Conservation (phyloP, 83 land plant genomes). For the Thuja plicata region DNA sequence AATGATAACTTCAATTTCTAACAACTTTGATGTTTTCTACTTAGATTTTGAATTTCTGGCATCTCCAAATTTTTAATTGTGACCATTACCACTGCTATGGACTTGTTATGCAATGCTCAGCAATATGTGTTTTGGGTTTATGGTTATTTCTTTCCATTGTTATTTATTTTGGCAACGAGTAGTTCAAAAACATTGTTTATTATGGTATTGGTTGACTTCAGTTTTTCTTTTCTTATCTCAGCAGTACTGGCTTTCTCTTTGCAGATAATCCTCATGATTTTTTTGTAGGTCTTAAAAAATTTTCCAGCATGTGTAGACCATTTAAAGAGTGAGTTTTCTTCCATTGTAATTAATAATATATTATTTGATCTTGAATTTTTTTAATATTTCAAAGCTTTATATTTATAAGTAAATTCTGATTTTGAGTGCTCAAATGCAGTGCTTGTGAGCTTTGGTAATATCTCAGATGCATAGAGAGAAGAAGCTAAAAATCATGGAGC, state of each 20-base stretch:
- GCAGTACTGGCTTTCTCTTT: slow-evolving; percentile 1
- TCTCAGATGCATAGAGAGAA: too few relatives aligned
- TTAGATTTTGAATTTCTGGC: not conserved
- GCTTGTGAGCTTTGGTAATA: slow-evolving; percentile 91
- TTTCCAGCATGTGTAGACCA: slow-evolving; percentile 37
- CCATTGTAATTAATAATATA: not conserved
- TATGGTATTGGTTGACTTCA: not conserved
- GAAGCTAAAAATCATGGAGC: slow-evolving; percentile 58
- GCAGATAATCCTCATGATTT: not conserved
- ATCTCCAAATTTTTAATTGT: not conserved
- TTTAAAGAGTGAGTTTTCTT: too few relatives aligned
- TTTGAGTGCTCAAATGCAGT: slow-evolving; percentile 34
- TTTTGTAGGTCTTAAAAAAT: slow-evolving; percentile 32
- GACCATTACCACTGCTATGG: not conserved
- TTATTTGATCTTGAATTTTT: not conserved
- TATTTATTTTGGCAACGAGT: not conserved
- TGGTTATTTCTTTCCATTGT: not conserved
- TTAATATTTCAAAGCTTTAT: not conserved
- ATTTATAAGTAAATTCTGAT: slow-evolving; percentile 7
- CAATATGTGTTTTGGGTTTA: too few relatives aligned
- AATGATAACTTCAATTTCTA: too few relatives aligned
- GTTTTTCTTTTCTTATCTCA: not conserved
- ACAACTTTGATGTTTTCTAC: too few relatives aligned
- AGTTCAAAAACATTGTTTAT: too few relatives aligned
- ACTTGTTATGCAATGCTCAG: not conserved